Conservation (phyloP, 805 yeast species). For the Ogataea parapolymorpha region DNA sequence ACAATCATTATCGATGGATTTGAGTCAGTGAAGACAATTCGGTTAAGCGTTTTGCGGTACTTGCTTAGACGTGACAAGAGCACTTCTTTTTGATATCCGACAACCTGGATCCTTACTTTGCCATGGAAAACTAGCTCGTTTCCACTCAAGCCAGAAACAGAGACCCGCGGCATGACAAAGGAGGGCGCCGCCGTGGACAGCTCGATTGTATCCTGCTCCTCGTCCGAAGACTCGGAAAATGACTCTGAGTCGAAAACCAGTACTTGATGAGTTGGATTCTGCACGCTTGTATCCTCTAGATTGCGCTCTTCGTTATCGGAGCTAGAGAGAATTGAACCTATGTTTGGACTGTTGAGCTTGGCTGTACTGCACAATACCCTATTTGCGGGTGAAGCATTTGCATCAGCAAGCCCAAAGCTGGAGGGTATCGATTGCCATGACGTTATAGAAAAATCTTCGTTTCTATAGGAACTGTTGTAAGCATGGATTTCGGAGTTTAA, state of each 20-base stretch:
- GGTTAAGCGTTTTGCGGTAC: constrained; percentile 30
- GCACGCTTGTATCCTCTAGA: constrained; percentile 15
- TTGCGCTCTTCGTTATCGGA: constrained; percentile 30
- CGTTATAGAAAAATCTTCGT: constrained; percentile 32
- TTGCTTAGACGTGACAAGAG: constrained; percentile 24
- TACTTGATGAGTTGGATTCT: constrained; percentile 17
- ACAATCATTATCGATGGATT: constrained; percentile 17
- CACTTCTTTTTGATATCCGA: constrained; percentile 23
- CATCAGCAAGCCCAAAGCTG: background rate
- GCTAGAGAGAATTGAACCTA: constrained; percentile 33
- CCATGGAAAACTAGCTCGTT: background rate
- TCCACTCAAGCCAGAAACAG: constrained; percentile 21
- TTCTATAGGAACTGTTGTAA: constrained; percentile 9
- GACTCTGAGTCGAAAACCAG: constrained; percentile 27
- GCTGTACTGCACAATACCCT: constrained; percentile 3
- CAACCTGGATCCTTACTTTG: constrained; percentile 25
- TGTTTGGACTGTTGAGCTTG: constrained; percentile 21
- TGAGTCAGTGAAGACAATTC: constrained; percentile 25
- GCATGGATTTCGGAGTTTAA: constrained; percentile 2
- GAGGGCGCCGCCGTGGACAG: constrained; percentile 32
- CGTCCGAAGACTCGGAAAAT: constrained; percentile 19
- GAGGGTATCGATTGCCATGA: constrained; percentile 35
- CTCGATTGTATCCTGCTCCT: constrained; percentile 26
- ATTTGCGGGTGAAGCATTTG: constrained; percentile 1
- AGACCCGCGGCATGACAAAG: constrained; percentile 37